Percentiles rank a stretch among this genome's conserved stretches.
Evolutionary conservation across 208 protist genomes (phyloP).

Genomic region (Acanthamoeba sp.): DNA sequence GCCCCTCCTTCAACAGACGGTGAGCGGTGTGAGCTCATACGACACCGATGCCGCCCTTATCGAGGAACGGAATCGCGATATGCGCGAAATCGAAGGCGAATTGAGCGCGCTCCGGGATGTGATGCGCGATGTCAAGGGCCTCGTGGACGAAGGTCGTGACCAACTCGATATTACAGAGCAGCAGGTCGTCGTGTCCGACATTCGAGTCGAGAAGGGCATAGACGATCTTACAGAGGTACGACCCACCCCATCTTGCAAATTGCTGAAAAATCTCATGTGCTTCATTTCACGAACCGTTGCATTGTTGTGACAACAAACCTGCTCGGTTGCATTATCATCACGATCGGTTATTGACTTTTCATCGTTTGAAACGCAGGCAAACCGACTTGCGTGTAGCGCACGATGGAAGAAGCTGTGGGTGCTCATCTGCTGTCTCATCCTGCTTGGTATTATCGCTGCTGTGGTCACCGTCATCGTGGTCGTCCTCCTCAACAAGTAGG

Average conservation of each 20-base stretch:
- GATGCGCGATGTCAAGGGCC: conserved; percentile 12
- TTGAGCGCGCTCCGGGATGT: conserved; percentile 36
- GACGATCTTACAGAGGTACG: conserved; percentile 9
- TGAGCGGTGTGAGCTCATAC: not conserved
- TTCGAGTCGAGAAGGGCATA: conserved; percentile 47
- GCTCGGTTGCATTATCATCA: not conserved
- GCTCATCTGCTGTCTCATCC: conserved; percentile 16
- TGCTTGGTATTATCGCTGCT: not conserved
- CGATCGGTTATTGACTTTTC: not conserved
- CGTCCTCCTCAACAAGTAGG: conserved; percentile 21
- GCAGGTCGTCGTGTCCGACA: not conserved
- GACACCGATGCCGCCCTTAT: conserved; percentile 47
- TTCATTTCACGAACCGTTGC: not conserved
- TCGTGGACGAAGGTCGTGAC: conserved; percentile 24
- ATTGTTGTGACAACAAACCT: too few species aligned
- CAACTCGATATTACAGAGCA: conserved; percentile 1
- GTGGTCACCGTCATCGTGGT: conserved; percentile 36
- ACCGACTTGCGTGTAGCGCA: not conserved
- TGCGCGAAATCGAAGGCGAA: conserved; percentile 38
- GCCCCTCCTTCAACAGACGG: conserved; percentile 37
- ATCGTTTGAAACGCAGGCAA: not conserved
- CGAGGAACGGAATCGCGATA: conserved; percentile 34
- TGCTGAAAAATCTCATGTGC: not conserved
- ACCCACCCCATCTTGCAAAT: not conserved
- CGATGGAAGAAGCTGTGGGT: conserved; percentile 53